A percentile compares a stretch with the other conserved stretches of the same genome.
Conservation (phyloP, 2,329 filamentous ascomycete genomes). For the Huntiella abstrusa region DNA sequence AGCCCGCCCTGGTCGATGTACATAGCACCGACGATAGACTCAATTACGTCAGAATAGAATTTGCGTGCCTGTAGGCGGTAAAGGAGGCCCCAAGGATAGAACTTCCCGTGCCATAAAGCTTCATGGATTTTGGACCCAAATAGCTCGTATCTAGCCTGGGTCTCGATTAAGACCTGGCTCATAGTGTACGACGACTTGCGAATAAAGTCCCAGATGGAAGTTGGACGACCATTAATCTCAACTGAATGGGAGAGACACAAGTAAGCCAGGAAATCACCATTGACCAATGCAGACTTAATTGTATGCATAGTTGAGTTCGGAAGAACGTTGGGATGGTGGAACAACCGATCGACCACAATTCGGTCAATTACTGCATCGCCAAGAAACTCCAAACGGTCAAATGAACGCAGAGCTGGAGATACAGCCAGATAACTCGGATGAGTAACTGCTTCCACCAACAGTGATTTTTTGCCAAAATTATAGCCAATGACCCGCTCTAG, state of each 20-base stretch:
- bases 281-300: slow-evolving; percentile 58
- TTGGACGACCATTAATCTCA: slow-evolving; percentile 10
- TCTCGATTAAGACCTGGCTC: slow-evolving; percentile 15
- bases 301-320: slow-evolving; percentile 48
- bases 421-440: slow-evolving; percentile 40
- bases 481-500: slow-evolving; percentile 52
- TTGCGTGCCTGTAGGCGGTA: slow-evolving; percentile 49
- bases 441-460: slow-evolving; percentile 65
- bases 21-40: slow-evolving; percentile 62
- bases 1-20: slow-evolving; percentile 61
- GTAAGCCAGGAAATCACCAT: slow-evolving; percentile 63
- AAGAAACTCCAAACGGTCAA: slow-evolving; percentile 70
- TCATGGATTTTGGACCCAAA: slow-evolving; percentile 30
- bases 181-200: slow-evolving; percentile 30
- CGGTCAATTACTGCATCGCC: slow-evolving; percentile 74
- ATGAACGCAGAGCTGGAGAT: slow-evolving; percentile 24
- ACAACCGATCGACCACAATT: slow-evolving; percentile 48
- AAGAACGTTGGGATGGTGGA: slow-evolving; percentile 24
- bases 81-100: slow-evolving; percentile 64
- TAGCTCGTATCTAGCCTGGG: slow-evolving; percentile 24
- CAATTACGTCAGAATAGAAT: slow-evolving; percentile 68
- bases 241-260: slow-evolving; percentile 17
- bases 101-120: slow-evolving; percentile 28
- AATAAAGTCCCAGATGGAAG: slow-evolving; percentile 51
- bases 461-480: slow-evolving; percentile 43